Percentiles rank a stretch among this genome's conserved stretches.
Conservation (phyloP, 2,329 filamentous ascomycete species). For the Paramyrothecium sp. region DNA sequence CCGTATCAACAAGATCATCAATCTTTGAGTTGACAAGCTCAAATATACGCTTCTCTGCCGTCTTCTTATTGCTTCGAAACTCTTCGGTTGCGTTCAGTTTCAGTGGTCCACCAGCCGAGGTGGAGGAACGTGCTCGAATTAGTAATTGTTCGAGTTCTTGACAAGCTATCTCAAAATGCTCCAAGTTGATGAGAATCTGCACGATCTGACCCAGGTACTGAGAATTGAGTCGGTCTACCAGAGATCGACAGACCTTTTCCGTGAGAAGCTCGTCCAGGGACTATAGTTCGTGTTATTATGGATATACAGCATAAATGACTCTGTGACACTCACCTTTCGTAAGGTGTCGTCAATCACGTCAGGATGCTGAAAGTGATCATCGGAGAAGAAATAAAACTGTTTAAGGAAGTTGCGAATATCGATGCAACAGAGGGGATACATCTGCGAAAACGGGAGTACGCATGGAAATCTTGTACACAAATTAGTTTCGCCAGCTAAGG, state of each 20-base stretch:
- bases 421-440: constrained; percentile 98
- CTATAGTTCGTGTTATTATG: constrained; percentile 37
- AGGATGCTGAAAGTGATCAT: constrained; percentile 91
- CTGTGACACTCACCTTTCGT: constrained; percentile 56
- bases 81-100: constrained; percentile 79
- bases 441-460: constrained; percentile 96
- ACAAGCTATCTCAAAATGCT: constrained; percentile 94
- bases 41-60: constrained; percentile 95
- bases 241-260: constrained; percentile 83
- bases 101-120: constrained; percentile 76
- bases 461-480: constrained; percentile 70
- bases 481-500: neutral
- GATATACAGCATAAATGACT: neutral
- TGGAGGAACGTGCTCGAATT: constrained; percentile 79
- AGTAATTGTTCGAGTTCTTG: constrained; percentile 84
- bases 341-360: constrained; percentile 89
- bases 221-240: constrained; percentile 84
- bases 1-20: constrained; percentile 93
- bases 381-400: constrained; percentile 96
- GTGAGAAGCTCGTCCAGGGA: constrained; percentile 94
- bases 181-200: constrained; percentile 95
- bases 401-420: constrained; percentile 97
- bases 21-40: constrained; percentile 99
- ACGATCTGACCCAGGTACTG: constrained; percentile 98
- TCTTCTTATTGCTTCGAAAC: constrained; percentile 89